phyloP scores from a whole-genome alignment of 257 asterid genomes.

The Nicotiana knightiana region DNA sequence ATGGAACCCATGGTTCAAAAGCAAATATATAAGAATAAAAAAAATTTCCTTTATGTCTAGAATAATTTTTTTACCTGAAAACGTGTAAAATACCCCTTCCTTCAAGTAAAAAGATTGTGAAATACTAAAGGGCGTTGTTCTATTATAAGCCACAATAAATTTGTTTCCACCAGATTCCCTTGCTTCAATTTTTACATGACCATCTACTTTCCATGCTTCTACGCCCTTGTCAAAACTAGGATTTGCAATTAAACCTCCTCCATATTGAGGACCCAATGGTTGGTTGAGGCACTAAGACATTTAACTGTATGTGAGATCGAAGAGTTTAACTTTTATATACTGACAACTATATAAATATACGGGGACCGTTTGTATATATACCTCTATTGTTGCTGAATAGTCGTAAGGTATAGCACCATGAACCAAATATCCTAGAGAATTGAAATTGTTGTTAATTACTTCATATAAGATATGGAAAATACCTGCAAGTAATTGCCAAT shows the following conservation, averaged over 20 bases:
- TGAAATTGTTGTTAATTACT: slow-evolving; percentile 6
- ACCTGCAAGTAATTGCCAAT: slow-evolving; percentile 3
- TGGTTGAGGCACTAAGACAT: slow-evolving; percentile 26
- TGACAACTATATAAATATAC: too few relatives aligned
- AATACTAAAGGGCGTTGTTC: slow-evolving; percentile 24
- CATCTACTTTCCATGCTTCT: slow-evolving; percentile 22
- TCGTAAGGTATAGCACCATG: neutral
- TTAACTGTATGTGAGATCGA: neutral
- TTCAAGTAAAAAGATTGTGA: slow-evolving; percentile 19
- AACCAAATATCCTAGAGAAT: slow-evolving; percentile 4
- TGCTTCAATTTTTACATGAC: slow-evolving; percentile 17
- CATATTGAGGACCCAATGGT: slow-evolving; percentile 37
- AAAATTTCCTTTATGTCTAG: neutral
- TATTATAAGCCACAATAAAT: slow-evolving; percentile 27
- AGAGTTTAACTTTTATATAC: neutral
- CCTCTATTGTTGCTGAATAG: slow-evolving; percentile 8
- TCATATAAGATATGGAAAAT: slow-evolving; percentile 4
- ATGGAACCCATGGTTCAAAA: neutral
- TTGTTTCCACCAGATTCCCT: slow-evolving; percentile 27
- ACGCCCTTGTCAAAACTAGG: slow-evolving; percentile 23
- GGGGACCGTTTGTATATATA: neutral
- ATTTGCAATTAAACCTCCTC: slow-evolving; percentile 31
- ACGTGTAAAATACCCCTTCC: slow-evolving; percentile 26
- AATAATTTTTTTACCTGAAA: slow-evolving; percentile 29
- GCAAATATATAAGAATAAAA: neutral